Conservation (phyloP, 805 yeast genomes). For the Candida insectorum region DNA sequence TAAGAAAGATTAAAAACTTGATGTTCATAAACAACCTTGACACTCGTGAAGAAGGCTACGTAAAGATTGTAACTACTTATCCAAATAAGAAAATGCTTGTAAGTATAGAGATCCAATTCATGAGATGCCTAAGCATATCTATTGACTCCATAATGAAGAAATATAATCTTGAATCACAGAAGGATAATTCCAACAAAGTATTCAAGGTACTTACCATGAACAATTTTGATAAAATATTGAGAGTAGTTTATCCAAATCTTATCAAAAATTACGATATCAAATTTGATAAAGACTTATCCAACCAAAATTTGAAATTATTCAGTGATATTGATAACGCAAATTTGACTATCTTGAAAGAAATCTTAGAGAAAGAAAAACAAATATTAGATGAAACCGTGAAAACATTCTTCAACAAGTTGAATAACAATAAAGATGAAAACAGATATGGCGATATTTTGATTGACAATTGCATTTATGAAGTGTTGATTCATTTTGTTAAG, state of each 20-base stretch:
- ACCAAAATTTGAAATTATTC: constrained; percentile 37
- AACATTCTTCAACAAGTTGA: constrained; percentile 19
- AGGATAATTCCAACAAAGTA: constrained; percentile 16
- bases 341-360: constrained; percentile 38
- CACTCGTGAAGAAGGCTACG: constrained; percentile 13
- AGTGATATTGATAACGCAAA: constrained; percentile 41
- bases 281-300: constrained; percentile 32
- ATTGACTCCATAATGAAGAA: constrained; percentile 40
- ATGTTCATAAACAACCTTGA: constrained; percentile 18
- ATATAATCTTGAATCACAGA: constrained; percentile 25
- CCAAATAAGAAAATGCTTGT: constrained; percentile 40
- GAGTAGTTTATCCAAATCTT: constrained; percentile 27
- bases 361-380: constrained; percentile 32
- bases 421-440: constrained; percentile 4
- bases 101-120: constrained; percentile 42
- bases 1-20: constrained; percentile 26
- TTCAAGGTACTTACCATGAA: constrained; percentile 43
- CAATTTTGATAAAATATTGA: constrained; percentile 35
- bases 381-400: constrained; percentile 28
- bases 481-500: constrained; percentile 39
- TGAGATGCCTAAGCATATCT: constrained; percentile 39
- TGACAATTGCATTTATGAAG: constrained; percentile 38
- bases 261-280: constrained; percentile 30
- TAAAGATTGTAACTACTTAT: constrained; percentile 31
- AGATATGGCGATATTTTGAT: constrained; percentile 16